Evolutionary conservation across 1,284 basidiomycete species (phyloP).

Genomic region (Moesziomyces sp.): DNA sequence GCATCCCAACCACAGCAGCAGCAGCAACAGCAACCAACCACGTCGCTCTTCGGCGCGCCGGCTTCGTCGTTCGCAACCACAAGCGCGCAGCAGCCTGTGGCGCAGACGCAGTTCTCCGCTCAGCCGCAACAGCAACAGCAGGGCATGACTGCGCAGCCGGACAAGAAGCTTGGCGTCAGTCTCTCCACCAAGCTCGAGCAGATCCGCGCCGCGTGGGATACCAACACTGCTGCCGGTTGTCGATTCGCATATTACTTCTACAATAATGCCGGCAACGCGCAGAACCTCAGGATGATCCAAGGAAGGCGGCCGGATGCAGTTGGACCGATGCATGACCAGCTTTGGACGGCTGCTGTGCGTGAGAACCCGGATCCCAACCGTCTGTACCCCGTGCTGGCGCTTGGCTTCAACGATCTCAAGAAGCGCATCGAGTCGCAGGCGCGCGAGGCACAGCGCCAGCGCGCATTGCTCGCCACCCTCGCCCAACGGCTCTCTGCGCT

Average conservation of each 20-base stretch:
- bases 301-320: constrained; percentile 59
- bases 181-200: constrained; percentile 56
- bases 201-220: constrained; percentile 62
- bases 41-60: constrained; percentile 38
- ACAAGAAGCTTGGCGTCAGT: constrained; percentile 57
- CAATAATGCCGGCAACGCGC: constrained; percentile 53
- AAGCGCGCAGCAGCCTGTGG: constrained; percentile 27
- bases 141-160: constrained; percentile 12
- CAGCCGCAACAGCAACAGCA: constrained; percentile 15
- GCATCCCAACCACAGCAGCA: constrained; percentile 21
- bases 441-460: constrained; percentile 54
- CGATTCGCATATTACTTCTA: constrained; percentile 63
- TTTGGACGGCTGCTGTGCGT: constrained; percentile 59
- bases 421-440: constrained; percentile 55
- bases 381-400: constrained; percentile 64
- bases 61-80: constrained; percentile 21
- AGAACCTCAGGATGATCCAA: constrained; percentile 51
- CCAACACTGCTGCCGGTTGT: constrained; percentile 56
- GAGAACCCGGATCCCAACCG: constrained; percentile 63
- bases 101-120: constrained; percentile 26
- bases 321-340: constrained; percentile 60
- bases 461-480: constrained; percentile 35
- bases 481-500: constrained; percentile 42
- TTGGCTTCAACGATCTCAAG: constrained; percentile 63
- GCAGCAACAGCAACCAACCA: constrained; percentile 17